Conservation (phyloP, 2,329 filamentous ascomycete genomes). For the Aureobasidium mangrovei region DNA sequence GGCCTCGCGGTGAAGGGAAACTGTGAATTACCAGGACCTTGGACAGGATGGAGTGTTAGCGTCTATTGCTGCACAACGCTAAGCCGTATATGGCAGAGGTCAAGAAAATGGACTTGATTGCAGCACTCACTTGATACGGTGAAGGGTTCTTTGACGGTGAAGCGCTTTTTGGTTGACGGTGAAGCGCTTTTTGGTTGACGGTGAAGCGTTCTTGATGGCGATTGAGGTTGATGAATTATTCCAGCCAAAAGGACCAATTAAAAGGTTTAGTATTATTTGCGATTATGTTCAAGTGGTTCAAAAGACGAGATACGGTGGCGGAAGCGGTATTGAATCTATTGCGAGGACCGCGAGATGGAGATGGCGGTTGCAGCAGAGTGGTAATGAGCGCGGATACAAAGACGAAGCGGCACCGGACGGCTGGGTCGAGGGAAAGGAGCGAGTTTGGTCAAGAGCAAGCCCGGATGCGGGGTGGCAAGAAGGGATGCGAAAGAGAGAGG, state of each 20-base stretch:
- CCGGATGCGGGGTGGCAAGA: not conserved
- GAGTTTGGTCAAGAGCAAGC: not conserved
- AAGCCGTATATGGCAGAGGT: not conserved
- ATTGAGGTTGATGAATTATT: slow-evolving; percentile 2
- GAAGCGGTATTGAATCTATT: not conserved
- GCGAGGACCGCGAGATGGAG: not conserved
- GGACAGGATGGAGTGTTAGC: slow-evolving; percentile 1
- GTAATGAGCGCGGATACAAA: slow-evolving; percentile 1
- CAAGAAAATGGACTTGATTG: not conserved
- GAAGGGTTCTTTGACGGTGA: not conserved
- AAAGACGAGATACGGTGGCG: not conserved
- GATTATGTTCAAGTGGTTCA: slow-evolving; percentile 1
- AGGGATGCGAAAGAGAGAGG: slow-evolving; percentile 1
- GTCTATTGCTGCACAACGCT: not conserved
- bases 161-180: not conserved
- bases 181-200: not conserved
- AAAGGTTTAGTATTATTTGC: slow-evolving; percentile 4
- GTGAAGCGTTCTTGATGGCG: not conserved
- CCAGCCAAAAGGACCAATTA: not conserved
- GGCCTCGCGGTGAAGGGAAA: not conserved
- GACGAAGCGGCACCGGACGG: not conserved
- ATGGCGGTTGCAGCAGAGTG: slow-evolving; percentile 1
- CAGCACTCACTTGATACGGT: not conserved
- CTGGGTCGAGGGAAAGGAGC: slow-evolving; percentile 12
- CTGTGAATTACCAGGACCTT: not conserved